Base-by-base conservation (phyloP, 1,139 yeast genomes). In the Hansenula sp. region DNA sequence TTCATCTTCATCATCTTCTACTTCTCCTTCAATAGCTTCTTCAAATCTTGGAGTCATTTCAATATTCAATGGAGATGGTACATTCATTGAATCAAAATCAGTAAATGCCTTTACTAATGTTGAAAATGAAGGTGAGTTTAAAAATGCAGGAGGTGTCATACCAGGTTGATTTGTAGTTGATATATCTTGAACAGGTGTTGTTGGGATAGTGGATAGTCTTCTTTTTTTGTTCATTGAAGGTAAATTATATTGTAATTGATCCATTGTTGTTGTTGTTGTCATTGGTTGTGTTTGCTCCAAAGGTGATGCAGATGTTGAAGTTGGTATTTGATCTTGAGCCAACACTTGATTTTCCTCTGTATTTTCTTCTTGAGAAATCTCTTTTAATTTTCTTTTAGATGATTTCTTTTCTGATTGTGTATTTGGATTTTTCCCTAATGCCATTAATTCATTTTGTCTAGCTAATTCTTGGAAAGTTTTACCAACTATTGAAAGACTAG, bases 401-500 rank as follows among this genome's bases (percentile, higher is more conserved):
- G n/a, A n/a, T n/a, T n/a, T n/a, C n/a, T n/a, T n/a, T n/a, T n/a
- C n/a, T n/a, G n/a, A n/a, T n/a, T n/a, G n/a, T n/a, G 47, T 28
- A 20, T 56, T 59, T 1, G 81, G 82, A 42, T 73, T 74, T 26
- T 71, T 60, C 1, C 81, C 82, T 47, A 65, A 62, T 3, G 72
- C 68, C 30, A 75, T 72, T 19, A 74, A 56, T 22, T 71, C 73
- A 44, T 69, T 67, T 28, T 77, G 80, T 19, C 64, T 57, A 37
- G 75, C 70, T 29, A 76, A 69, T 40, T 73, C 77, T 41, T 64
- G 59, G 6, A 75, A 62, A 1, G 78, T 62, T 50, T 68, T 74
- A 0, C 82, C 82, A 1, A 78, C 72, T 9, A 77, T 71, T 1
- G 79, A 73, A 6, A 74, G 44, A 0, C 80, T 69, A 1, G 82